Base-by-base conservation (phyloP, 1,284 basidiomycete species). In the Hortiboletus rubellus region DNA sequence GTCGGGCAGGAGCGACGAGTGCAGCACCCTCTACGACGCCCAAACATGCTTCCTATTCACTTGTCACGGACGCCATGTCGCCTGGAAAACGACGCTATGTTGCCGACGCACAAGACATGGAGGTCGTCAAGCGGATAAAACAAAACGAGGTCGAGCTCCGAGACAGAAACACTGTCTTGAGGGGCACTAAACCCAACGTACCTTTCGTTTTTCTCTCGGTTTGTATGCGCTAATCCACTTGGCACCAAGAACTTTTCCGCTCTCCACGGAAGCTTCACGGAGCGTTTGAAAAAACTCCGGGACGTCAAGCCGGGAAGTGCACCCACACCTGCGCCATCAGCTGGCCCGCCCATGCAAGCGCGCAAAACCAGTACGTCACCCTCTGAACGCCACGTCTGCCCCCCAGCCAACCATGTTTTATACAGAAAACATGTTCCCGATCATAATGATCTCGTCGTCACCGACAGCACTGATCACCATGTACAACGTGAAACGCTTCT, bases 391-490 rank as follows among this genome's bases (percentile, higher is more conserved):
- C 22, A 10, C 1, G 0, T 36, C 10, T 12, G 3, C 7, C 2
- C 3, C 18, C 37, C 15, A 17, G 14, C 24, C 5, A 17, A 30
- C 18, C 6, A 18, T 18, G 1, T 27, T 12, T 27, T 4, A 5
- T 17, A 50, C 51, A 86, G 85, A 82, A 55, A 84, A 84, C 63
- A 84, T 82, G 68, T 87, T 90, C 72, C 96, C 96, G 0, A 98
- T 99, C 69, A 96, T 98, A 71, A 89, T 98, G 75, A 94, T 99
- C 40, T 96, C 95, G 0, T 97, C 94, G 0, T 95, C 93, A 1
- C 95, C 95, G 0, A 98, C 96, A 0, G 88, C 95, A 9, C 84
- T 99, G 53, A 87, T 99, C 68, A 98, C 94, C 6, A 97, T 99
- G 94, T 90, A 96, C 82, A 99, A 99, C 72, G 94, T 41, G 10